Evolutionary conservation across 2,329 filamentous ascomycete species (phyloP), one percentile per base, ranked within the genome.

Genomic region (Pseudopyrenochaeta lycopersici): DNA sequence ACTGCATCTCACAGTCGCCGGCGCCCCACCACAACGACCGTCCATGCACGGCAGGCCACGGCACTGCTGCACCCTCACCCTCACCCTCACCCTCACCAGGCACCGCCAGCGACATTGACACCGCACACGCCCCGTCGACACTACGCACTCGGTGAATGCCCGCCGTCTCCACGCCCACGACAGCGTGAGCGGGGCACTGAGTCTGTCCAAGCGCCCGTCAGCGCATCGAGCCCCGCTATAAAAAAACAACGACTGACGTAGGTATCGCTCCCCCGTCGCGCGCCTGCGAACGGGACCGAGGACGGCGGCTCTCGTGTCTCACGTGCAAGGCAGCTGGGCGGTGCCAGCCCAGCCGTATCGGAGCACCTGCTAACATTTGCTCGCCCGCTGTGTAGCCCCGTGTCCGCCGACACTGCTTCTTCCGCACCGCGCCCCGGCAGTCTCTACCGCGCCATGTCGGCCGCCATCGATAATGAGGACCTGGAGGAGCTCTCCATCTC

Each of bases 401-500:
- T 20, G 36, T 42, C 27, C 43, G 23, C n/a, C 54, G 31, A 33
- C 36, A 10, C 38, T 32, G 30, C 36, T 43, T n/a, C n/a, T n/a
- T n/a, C n/a, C n/a, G n/a, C n/a, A n/a, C n/a, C n/a, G n/a, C n/a
- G n/a, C n/a, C n/a, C n/a, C n/a, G n/a, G n/a, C n/a, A n/a, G n/a
- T n/a, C n/a, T n/a, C n/a, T 40, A 43, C 15, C 52, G 49, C 58
- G 52, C 47, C 66, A 78, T 78, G 76, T 74, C 73, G 18, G 69
- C 75, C 62, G 64, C 74, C 66, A 90, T 90, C 76, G 89, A 93
- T 73, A 90, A 92, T 76, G 90, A 92, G 80, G 90, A 93, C 80
- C 66, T 75, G 42, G 71, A 75, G 64, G 72, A 73, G 68, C 87
- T 93, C 63, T 90, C 90, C 77, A 90, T 93, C 75, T 90, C 89